A percentile compares a stretch with the other conserved stretches of the same genome.
Conservation (phyloP, 768 basidiomycete species). For the Tricholoma saponaceum region DNA sequence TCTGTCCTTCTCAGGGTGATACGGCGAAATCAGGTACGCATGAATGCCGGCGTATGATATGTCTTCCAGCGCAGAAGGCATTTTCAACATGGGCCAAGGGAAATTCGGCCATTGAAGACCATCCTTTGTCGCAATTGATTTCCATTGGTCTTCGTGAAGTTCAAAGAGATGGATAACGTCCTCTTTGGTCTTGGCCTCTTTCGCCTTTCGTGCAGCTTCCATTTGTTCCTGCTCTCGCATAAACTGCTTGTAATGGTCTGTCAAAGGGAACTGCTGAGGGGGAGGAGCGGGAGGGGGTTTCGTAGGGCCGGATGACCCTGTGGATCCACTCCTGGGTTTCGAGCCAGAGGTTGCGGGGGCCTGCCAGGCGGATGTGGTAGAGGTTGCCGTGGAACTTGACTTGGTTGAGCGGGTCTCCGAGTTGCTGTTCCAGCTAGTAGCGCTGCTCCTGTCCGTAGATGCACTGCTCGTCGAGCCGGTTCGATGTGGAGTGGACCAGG, state of each 20-base stretch:
- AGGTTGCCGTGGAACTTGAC: conserved; percentile 23
- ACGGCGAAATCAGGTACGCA: conserved; percentile 57
- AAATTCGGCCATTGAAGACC: conserved; percentile 62
- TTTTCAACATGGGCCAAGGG: conserved; percentile 70
- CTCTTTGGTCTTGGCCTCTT: conserved; percentile 51
- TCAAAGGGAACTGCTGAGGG: conserved; percentile 25
- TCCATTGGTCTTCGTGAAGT: conserved; percentile 62
- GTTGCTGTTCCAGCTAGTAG: conserved; percentile 8
- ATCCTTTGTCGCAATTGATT: conserved; percentile 34
- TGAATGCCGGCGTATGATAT: conserved; percentile 52
- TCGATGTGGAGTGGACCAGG: conserved; percentile 7
- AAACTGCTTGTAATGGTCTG: conserved; percentile 64
- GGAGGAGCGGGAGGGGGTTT: conserved; percentile 17
- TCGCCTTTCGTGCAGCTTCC: conserved; percentile 52
- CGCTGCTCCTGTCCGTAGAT: conserved; percentile 19
- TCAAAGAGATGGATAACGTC: conserved; percentile 54
- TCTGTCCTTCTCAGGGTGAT: conserved; percentile 50
- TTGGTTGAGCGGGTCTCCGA: conserved; percentile 21
- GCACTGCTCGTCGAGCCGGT: conserved; percentile 15
- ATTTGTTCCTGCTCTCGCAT: conserved; percentile 60
- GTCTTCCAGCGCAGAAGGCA: conserved; percentile 55
- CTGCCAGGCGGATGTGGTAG: conserved; percentile 22
- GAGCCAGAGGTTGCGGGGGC: conserved; percentile 20
- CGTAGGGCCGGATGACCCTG: conserved; percentile 25
- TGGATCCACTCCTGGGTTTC: conserved; percentile 30